Evolutionary conservation across 2,329 filamentous ascomycete genomes (phyloP).

Genomic region (Epichloe hybrida): DNA sequence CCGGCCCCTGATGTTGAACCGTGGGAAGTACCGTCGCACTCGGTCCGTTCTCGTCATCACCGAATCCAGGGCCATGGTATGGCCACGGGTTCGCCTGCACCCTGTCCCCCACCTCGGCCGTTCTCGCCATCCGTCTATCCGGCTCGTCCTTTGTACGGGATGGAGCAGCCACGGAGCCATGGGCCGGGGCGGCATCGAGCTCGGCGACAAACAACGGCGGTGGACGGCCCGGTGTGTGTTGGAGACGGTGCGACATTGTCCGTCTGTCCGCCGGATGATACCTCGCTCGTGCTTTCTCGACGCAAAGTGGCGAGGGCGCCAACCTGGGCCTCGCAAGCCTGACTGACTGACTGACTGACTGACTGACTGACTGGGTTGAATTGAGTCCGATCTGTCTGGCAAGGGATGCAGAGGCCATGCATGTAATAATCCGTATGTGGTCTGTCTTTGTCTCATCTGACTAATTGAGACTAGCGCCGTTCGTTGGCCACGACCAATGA

Average conservation of each 20-base stretch:
- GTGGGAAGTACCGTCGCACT: conserved; percentile 4
- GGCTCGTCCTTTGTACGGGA: conserved; percentile 4
- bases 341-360: too few species aligned
- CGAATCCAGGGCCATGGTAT: conserved; percentile 15
- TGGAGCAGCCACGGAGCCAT: conserved; percentile 7
- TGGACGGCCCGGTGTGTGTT: conserved; percentile 6
- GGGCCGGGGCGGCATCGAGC: conserved; percentile 14
- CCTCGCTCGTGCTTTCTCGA: background rate
- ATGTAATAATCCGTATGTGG: too few species aligned
- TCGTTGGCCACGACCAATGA: too few species aligned
- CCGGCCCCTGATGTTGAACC: background rate
- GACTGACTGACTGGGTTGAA: too few species aligned
- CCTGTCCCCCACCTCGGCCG: background rate
- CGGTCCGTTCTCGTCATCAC: conserved; percentile 4
- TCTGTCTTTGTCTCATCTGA: too few species aligned
- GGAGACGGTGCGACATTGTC: conserved; percentile 8
- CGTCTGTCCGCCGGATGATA: background rate
- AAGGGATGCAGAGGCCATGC: too few species aligned
- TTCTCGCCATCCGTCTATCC: conserved; percentile 1
- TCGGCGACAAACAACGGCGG: conserved; percentile 18
- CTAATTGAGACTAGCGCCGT: too few species aligned
- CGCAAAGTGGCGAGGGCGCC: too few species aligned
- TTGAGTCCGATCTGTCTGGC: too few species aligned
- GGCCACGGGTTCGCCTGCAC: conserved; percentile 17
- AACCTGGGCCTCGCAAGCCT: too few species aligned